These are phyloP conservation scores for Fusarium denticulatum DNA, from an alignment of 2,329 filamentous ascomycete species.

Conservation along the genomic window DNA sequence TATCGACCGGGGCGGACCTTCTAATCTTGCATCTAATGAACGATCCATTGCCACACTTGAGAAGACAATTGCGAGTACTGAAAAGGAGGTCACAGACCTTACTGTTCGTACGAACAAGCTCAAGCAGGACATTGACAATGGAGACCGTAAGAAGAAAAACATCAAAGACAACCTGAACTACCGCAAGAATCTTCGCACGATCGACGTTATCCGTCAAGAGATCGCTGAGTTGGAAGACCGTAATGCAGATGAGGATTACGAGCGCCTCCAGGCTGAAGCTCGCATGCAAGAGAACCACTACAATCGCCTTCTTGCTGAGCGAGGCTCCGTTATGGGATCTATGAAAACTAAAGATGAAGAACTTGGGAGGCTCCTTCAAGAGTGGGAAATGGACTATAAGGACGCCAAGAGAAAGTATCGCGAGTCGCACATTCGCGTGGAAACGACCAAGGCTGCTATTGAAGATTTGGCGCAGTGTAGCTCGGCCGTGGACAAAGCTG, in stretches of 20 bases:
- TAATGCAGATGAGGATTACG: constrained; percentile 84
- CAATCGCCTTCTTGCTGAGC: constrained; percentile 76
- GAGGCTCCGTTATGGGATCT: constrained; percentile 77
- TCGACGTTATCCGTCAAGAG: constrained; percentile 73
- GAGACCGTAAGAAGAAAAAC: constrained; percentile 83
- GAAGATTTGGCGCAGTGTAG: constrained; percentile 88
- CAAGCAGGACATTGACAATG: constrained; percentile 79
- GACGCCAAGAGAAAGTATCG: constrained; percentile 83
- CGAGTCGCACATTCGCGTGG: constrained; percentile 87
- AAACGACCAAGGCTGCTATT: constrained; percentile 90
- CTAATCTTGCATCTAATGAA: constrained; percentile 75
- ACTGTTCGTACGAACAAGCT: constrained; percentile 79
- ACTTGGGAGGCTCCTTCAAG: constrained; percentile 74
- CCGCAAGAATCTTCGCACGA: constrained; percentile 75
- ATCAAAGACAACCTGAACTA: constrained; percentile 91
- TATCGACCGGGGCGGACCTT: constrained; percentile 76
- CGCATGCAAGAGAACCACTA: constrained; percentile 72
- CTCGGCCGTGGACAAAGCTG: constrained; percentile 89
- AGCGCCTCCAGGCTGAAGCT: constrained; percentile 77
- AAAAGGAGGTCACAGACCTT: constrained; percentile 74
- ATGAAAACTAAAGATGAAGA: constrained; percentile 89
- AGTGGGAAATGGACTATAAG: constrained; percentile 89
- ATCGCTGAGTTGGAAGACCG: constrained; percentile 80
- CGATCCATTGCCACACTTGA: constrained; percentile 75
- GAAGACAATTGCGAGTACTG: constrained; percentile 69